phyloP scores from a whole-genome alignment of 2,329 filamentous ascomycete species.

The Beauveria scarabaeidicola region DNA sequence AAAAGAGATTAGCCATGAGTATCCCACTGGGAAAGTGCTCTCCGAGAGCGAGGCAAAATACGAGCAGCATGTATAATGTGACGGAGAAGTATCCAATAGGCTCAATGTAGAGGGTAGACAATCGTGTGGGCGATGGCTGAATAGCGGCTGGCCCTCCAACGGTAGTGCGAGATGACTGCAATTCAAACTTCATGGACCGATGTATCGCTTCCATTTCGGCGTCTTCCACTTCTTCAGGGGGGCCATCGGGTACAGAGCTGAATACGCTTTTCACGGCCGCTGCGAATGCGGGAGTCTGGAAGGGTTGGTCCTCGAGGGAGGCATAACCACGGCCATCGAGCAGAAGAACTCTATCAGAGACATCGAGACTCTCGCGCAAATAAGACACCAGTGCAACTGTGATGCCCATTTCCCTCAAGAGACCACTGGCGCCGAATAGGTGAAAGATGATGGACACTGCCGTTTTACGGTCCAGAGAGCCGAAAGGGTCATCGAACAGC shows the following conservation, averaged over 20 bases:
- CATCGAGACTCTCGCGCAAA: constrained; percentile 5
- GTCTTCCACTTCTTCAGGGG: constrained; percentile 5
- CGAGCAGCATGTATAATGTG: not conserved
- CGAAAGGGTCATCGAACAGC: constrained; percentile 8
- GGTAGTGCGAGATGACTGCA: not conserved
- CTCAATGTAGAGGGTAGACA: not conserved
- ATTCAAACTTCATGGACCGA: constrained; percentile 1
- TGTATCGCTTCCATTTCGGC: constrained; percentile 1
- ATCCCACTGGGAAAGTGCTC: constrained; percentile 3
- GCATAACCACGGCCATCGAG: constrained; percentile 4
- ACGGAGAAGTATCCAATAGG: not conserved
- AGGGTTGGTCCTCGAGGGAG: not conserved
- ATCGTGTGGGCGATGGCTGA: not conserved
- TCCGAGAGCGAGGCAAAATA: constrained; percentile 1
- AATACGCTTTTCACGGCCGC: not conserved
- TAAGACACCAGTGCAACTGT: not conserved
- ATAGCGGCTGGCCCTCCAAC: not conserved
- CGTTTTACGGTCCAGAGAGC: not conserved
- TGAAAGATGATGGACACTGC: constrained; percentile 8
- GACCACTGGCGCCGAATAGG: constrained; percentile 1
- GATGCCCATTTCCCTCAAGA: constrained; percentile 5
- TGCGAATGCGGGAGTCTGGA: constrained; percentile 2
- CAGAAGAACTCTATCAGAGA: constrained; percentile 3
- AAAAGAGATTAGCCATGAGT: not conserved
- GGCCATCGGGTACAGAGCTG: not conserved